phyloP scores from a whole-genome alignment of 2,329 filamentous ascomycete genomes.

The Fusarium sulawesiense region DNA sequence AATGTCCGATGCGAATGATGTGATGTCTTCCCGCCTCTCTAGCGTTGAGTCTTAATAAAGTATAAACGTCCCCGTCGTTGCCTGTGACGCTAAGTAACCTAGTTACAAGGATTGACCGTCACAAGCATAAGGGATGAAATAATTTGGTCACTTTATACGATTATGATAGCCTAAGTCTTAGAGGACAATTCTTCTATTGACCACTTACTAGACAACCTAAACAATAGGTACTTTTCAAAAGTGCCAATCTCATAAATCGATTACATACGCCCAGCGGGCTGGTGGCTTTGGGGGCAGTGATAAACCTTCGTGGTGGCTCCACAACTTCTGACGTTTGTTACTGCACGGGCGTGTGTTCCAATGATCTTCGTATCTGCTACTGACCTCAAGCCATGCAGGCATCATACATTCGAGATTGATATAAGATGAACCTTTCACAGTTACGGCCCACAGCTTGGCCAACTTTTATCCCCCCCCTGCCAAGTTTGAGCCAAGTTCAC shows the following conservation, averaged over 20 bases:
- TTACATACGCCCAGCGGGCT: not conserved
- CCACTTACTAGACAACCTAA: not conserved
- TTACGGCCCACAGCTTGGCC: not conserved
- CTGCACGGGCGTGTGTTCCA: not conserved
- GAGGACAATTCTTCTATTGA: no score
- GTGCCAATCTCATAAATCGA: not conserved
- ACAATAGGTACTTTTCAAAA: not conserved
- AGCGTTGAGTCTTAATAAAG: not conserved
- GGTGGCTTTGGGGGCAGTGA: not conserved
- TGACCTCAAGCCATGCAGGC: not conserved
- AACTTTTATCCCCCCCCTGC: not conserved
- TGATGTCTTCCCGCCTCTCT: not conserved
- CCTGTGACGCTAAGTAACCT: no score
- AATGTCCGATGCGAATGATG: not conserved
- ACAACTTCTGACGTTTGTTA: no score
- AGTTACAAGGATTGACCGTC: accelerated
- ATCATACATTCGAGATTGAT: not conserved
- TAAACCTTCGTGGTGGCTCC: not conserved
- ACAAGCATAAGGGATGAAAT: no score
- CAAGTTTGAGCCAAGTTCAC: not conserved
- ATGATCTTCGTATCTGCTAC: not conserved
- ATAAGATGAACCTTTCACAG: not conserved
- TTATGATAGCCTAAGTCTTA: no score
- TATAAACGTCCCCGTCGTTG: accelerated
- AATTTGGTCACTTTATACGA: no score